Evolutionary conservation across 1,284 basidiomycete species (phyloP).

Genomic region (Neolentinus lepideus): DNA sequence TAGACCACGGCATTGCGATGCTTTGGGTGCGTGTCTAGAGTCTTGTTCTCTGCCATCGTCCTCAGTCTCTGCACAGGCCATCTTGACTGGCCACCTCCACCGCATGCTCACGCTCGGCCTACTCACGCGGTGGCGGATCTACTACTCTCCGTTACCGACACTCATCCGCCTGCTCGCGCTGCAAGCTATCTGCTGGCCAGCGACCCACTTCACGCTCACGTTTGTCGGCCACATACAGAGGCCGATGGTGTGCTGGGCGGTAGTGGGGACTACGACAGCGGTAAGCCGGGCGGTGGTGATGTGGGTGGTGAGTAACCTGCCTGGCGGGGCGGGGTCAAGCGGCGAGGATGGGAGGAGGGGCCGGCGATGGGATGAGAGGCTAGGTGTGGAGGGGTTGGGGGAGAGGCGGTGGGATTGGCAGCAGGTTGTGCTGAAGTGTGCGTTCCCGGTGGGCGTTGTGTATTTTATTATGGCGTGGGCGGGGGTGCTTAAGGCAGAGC

Average conservation of each 20-base stretch:
- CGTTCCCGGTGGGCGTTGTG: slow-evolving; percentile 59
- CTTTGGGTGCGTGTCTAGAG: slow-evolving; percentile 64
- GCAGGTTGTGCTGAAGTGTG: slow-evolving; percentile 57
- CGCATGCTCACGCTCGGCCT: slow-evolving; percentile 75
- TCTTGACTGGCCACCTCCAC: slow-evolving; percentile 79
- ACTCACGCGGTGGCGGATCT: slow-evolving; percentile 72
- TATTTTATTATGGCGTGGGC: slow-evolving; percentile 81
- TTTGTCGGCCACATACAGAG: slow-evolving; percentile 55
- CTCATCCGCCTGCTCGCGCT: slow-evolving; percentile 78
- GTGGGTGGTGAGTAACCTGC: slow-evolving; percentile 80
- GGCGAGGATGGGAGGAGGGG: slow-evolving; percentile 14
- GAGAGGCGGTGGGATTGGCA: slow-evolving; percentile 66
- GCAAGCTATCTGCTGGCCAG: slow-evolving; percentile 52
- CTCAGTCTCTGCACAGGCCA: slow-evolving; percentile 35
- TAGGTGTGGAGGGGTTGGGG: slow-evolving; percentile 40
- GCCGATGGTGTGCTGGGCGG: slow-evolving; percentile 73
- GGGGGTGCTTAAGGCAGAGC: slow-evolving; percentile 36
- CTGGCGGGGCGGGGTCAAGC: slow-evolving; percentile 6
- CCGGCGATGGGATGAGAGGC: slow-evolving; percentile 30
- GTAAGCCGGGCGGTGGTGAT: slow-evolving; percentile 68
- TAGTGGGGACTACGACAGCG: slow-evolving; percentile 77
- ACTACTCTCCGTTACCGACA: slow-evolving; percentile 75
- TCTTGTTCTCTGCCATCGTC: not conserved
- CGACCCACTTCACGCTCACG: slow-evolving; percentile 70
- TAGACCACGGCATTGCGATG: slow-evolving; percentile 56